Conservation (phyloP, 2,329 filamentous ascomycete genomes). For the Beauveria brongniartii region DNA sequence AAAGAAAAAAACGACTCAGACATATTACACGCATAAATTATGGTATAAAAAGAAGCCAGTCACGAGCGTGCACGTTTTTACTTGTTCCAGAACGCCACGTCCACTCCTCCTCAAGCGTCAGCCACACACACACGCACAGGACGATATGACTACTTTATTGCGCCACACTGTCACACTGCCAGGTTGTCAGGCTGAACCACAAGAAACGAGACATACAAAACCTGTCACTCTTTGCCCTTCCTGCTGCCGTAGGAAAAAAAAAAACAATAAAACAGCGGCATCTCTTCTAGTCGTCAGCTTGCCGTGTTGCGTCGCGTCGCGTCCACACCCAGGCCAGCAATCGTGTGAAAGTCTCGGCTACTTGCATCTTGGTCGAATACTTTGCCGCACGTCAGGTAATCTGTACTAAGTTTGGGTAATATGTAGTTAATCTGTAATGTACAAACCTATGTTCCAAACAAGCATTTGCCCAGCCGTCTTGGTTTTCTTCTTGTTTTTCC, state of each 20-base stretch:
- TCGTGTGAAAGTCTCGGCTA: not conserved
- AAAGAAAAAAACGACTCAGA: not conserved
- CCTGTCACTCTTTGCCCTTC: too few relatives aligned
- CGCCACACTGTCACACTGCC: too few relatives aligned
- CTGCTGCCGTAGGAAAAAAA: too few relatives aligned
- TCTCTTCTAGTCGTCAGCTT: not conserved
- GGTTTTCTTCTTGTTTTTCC: too few relatives aligned
- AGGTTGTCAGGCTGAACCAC: too few relatives aligned
- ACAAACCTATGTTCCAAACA: too few relatives aligned
- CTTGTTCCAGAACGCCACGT: not conserved
- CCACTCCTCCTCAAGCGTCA: not conserved
- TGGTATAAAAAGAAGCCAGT: not conserved
- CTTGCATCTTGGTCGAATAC: not conserved
- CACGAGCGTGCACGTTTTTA: slow-evolving; percentile 3
- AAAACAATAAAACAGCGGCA: too few relatives aligned
- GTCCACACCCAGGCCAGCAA: too few relatives aligned
- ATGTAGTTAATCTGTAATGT: not conserved
- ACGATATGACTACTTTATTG: too few relatives aligned
- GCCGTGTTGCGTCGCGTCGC: too few relatives aligned
- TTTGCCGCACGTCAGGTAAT: not conserved
- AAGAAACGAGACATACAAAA: too few relatives aligned
- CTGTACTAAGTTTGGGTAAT: not conserved
- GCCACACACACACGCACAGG: not conserved
- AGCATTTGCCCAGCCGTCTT: too few relatives aligned
- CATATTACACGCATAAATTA: not conserved